Conservation (phyloP, 495 filamentous ascomycete species). For the Penicillium steckii region DNA sequence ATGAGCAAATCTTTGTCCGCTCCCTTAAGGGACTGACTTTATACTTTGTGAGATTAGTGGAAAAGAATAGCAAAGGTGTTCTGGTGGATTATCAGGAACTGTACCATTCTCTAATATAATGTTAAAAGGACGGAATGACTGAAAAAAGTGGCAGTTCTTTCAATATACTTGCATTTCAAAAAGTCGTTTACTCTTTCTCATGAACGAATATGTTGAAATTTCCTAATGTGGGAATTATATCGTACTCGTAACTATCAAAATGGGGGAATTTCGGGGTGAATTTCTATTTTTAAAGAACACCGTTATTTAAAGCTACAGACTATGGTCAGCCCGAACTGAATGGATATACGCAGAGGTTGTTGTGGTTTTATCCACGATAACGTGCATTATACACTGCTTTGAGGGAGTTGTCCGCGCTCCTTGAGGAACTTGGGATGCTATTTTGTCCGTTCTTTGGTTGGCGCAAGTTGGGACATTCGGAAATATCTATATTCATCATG, state of each 20-base stretch:
- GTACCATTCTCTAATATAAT: no score
- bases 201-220: constrained; percentile 1
- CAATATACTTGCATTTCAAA: no score
- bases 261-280: background rate
- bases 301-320: background rate
- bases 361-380: constrained; percentile 56
- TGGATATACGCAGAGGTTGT: constrained; percentile 71
- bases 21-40: no score
- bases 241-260: background rate
- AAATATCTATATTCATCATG: constrained; percentile 60
- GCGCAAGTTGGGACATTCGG: constrained; percentile 71
- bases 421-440: constrained; percentile 60
- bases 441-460: constrained; percentile 70
- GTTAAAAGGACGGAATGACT: no score
- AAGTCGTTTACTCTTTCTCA: no score
- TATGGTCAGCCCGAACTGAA: constrained; percentile 47
- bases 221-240: background rate
- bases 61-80: no score
- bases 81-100: no score
- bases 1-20: no score
- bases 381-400: constrained; percentile 56
- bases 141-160: no score
- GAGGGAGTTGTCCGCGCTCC: constrained; percentile 54
- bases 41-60: no score
- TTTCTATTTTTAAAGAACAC: background rate